phyloP scores from a whole-genome alignment of 108 stramenopile species.

The Cafeteria roenbergensis region DNA sequence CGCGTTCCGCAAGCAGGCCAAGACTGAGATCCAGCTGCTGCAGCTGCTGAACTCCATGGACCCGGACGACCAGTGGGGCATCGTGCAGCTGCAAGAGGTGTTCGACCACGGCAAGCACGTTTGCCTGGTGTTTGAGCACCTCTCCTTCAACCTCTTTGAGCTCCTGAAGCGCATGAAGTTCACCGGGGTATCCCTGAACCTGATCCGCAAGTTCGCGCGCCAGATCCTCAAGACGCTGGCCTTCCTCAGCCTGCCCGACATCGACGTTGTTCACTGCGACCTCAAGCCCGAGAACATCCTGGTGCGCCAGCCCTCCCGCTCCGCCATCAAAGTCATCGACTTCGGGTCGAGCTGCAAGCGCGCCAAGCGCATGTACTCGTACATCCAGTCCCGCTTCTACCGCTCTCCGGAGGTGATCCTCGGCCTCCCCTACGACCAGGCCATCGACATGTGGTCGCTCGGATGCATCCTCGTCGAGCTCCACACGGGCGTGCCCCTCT shows the following conservation, averaged over 20 bases:
- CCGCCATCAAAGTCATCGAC: constrained; percentile 91
- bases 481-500: constrained; percentile 92
- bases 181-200: constrained; percentile 78
- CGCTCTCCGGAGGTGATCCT: constrained; percentile 92
- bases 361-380: constrained; percentile 74
- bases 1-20: constrained; percentile 84
- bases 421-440: constrained; percentile 74
- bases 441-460: constrained; percentile 97
- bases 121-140: constrained; percentile 88
- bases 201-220: constrained; percentile 85
- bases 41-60: constrained; percentile 52
- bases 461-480: constrained; percentile 96
- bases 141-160: constrained; percentile 90
- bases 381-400: constrained; percentile 97
- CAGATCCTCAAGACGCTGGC: constrained; percentile 77
- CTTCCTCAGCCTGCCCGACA: constrained; percentile 68
- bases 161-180: constrained; percentile 87
- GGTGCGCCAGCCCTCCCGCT: constrained; percentile 74
- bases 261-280: constrained; percentile 93
- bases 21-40: constrained; percentile 83
- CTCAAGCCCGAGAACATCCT: constrained; percentile 98
- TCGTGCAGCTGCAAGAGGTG: constrained; percentile 70
- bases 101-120: constrained; percentile 85
- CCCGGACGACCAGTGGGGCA: constrained; percentile 60
- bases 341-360: constrained; percentile 84